A percentile compares a stretch with the other conserved stretches of the same genome.
Evolutionary conservation across 176 grass and related monocot species (phyloP).

Genomic region (bread wheat (Triticum aestivum)): DNA sequence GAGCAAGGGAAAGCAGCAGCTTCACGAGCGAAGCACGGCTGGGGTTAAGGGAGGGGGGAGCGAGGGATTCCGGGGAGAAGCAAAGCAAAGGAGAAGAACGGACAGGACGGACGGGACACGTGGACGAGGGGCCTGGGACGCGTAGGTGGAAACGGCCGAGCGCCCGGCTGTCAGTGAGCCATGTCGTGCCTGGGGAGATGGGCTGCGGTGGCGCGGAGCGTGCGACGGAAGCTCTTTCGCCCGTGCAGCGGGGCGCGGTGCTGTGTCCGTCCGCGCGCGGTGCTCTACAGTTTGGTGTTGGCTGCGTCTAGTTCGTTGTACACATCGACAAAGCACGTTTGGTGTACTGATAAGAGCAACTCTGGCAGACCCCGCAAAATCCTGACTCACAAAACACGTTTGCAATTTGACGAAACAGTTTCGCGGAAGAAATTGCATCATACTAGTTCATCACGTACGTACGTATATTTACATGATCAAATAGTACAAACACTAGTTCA

Average conservation of each 20-base stretch:
- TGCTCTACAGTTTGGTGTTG: neutral
- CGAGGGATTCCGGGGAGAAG: conserved; percentile 6
- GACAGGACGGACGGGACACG: conserved; percentile 19
- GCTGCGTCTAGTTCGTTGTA: neutral
- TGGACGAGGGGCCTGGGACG: neutral
- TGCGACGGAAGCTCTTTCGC: neutral
- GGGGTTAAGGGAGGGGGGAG: conserved; percentile 37
- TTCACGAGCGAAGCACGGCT: conserved; percentile 50
- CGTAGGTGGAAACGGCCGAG: neutral
- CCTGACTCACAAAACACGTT: too few species aligned
- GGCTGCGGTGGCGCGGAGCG: conserved; percentile 23
- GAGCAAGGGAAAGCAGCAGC: neutral
- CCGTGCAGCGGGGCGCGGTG: neutral
- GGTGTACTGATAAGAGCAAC: neutral
- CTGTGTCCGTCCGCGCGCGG: neutral
- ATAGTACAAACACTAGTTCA: too few species aligned
- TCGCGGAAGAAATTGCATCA: too few species aligned
- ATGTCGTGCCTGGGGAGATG: neutral
- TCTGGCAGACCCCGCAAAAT: too few species aligned
- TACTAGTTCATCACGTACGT: too few species aligned
- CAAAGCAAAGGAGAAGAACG: neutral
- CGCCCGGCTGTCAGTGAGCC: neutral
- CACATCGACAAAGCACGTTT: neutral
- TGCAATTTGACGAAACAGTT: too few species aligned
- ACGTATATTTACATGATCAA: too few species aligned